A percentile compares a stretch with the other conserved stretches of the same genome.
Conservation (phyloP, 441 rosid genomes). For the Pelargonium australe region DNA sequence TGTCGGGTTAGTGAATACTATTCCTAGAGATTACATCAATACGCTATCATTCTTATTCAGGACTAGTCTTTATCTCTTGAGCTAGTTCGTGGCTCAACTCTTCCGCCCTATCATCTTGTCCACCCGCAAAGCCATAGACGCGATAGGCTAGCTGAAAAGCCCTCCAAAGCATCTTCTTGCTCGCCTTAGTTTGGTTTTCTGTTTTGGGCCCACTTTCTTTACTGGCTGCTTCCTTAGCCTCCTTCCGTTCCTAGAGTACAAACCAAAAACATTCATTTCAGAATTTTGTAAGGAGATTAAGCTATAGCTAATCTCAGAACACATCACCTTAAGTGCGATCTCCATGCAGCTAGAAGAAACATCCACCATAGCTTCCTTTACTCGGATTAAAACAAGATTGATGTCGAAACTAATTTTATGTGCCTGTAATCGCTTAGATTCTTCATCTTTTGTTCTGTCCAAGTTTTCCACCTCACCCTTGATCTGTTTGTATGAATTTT, state of each 20-base stretch:
- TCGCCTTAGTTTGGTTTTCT: constrained; percentile 6
- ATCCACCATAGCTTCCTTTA: constrained; percentile 90
- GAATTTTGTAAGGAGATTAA: background rate
- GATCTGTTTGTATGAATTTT: constrained; percentile 32
- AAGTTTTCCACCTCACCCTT: constrained; percentile 66
- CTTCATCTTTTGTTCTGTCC: constrained; percentile 85
- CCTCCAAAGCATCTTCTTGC: constrained; percentile 43
- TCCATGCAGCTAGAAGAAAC: constrained; percentile 90
- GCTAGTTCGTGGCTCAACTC: constrained; percentile 42
- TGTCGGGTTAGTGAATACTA: background rate
- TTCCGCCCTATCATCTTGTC: constrained; percentile 53
- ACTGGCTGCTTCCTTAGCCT: constrained; percentile 27
- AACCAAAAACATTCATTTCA: background rate
- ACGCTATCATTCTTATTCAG: constrained; percentile 6
- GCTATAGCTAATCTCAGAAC: background rate
- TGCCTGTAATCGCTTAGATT: constrained; percentile 59
- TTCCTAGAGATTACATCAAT: background rate
- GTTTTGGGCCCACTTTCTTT: constrained; percentile 14
- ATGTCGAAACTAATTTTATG: constrained; percentile 75
- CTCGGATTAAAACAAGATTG: constrained; percentile 45
- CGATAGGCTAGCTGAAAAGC: constrained; percentile 50
- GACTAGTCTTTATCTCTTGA: constrained; percentile 36
- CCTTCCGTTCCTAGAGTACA: constrained; percentile 37
- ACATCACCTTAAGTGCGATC: constrained; percentile 61
- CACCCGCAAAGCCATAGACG: constrained; percentile 51